Evolutionary conservation across 192 early-diverging fungal species (phyloP), one percentile per base, ranked within the genome.

Genomic region (Coemansia sp.): DNA sequence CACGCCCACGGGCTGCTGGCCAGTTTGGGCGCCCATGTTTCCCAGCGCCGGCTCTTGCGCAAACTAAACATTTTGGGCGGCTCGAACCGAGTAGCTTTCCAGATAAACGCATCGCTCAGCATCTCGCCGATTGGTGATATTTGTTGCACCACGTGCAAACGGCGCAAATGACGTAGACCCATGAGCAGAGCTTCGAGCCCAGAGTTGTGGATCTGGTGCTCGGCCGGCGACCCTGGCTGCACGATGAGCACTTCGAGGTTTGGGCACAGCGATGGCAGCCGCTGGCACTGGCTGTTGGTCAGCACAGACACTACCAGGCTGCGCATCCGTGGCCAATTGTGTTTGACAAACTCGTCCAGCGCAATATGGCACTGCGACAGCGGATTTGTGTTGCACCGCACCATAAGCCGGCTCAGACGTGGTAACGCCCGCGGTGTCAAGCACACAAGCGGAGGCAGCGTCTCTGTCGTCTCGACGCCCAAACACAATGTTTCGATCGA

Each of bases 111-210:
- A 60, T 81, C 78, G 38, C 72, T 81, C 41, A 81, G 66, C 78
- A 81, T 81, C 60, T 81, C 78, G 64, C 78, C 78, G 37, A 81
- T 72, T 6, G 78, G 78, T 57, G 78, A 81, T 5, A 81, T 74
- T 66, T 81, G 78, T 66, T 81, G 78, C 39, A 81, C 78, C 14
- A 81, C 47, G 19, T 75, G 68, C 22, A 81, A 66, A 7, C 78
- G 72, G 21, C 70, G 72, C 57, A 81, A 52, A 5, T 25, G 65
- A 23, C 66, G 72, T 59, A 75, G 53, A 7, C 73, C 73, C 59
- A 68, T 62, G 23, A 81, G 66, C 37, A 81, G 50, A 0, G 78
- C 65, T 56, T 81, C 78, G 12, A 81, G 63, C 15, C 78, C 78
- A 5, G 63, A 60, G 69, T 81, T 81, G 73, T 81, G 73, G 55